Conservation (phyloP, 2,329 filamentous ascomycete species). For the Chaetomiaceae sp. region DNA sequence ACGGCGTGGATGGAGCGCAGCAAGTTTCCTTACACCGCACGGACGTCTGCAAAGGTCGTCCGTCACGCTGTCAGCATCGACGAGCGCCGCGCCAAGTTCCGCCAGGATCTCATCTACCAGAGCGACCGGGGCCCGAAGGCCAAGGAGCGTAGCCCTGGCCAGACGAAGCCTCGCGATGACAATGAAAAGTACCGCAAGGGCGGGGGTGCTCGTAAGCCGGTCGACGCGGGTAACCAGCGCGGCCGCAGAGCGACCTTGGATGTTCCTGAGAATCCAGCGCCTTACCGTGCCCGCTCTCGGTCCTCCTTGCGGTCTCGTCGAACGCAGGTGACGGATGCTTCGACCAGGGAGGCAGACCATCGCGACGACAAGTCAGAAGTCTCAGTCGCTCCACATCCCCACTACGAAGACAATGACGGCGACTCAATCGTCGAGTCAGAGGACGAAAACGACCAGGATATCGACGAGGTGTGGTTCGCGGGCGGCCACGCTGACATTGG, state of each 20-base stretch:
- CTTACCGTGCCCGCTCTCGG: conserved; percentile 39
- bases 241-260: conserved; percentile 15
- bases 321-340: conserved; percentile 24
- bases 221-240: conserved; percentile 9
- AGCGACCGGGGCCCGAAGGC: conserved; percentile 23
- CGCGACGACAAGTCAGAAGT: conserved; percentile 21
- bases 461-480: conserved; percentile 76
- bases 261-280: conserved; percentile 33
- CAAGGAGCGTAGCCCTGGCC: conserved; percentile 21
- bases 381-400: conserved; percentile 21
- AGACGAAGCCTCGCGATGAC: conserved; percentile 26
- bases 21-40: conserved; percentile 66
- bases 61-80: conserved; percentile 68
- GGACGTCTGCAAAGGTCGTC: conserved; percentile 55
- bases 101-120: conserved; percentile 64
- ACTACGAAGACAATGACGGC: conserved; percentile 19
- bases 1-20: conserved; percentile 71
- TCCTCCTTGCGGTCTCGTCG: conserved; percentile 22
- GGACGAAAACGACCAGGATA: conserved; percentile 58
- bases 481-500: conserved; percentile 76
- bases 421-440: conserved; percentile 38
- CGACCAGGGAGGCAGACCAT: not conserved
- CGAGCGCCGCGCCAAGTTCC: conserved; percentile 66
- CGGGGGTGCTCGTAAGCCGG: conserved; percentile 19
- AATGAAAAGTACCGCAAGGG: conserved; percentile 36